Evolutionary conservation across 331 rosid species (phyloP).

Genomic region (Phaseolus coccineus): DNA sequence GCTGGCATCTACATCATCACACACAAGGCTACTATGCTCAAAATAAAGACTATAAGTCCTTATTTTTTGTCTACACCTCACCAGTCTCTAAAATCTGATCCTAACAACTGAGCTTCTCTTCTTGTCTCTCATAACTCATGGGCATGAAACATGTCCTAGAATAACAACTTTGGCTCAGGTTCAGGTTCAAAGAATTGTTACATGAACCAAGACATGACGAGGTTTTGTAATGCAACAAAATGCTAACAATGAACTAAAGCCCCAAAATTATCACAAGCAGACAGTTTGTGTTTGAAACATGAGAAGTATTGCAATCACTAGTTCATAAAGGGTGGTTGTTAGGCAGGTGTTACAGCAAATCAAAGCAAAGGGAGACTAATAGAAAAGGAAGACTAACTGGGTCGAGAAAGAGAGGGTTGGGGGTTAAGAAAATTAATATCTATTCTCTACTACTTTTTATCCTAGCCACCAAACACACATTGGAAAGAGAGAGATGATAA

Average conservation of each 20-base stretch:
- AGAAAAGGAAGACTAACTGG: neutral
- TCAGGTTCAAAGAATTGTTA: neutral
- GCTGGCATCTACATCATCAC: neutral
- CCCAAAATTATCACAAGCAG: neutral
- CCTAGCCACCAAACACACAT: neutral
- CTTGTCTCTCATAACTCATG: neutral
- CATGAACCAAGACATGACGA: neutral
- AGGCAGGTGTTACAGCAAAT: neutral
- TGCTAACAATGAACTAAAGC: neutral
- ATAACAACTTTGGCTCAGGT: neutral
- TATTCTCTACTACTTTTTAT: neutral
- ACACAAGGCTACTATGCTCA: neutral
- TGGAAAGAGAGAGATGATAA: too few relatives aligned
- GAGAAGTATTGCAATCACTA: neutral
- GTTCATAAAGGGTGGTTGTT: neutral
- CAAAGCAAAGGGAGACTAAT: neutral
- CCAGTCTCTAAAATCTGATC: neutral
- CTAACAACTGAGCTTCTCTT: neutral
- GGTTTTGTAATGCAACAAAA: neutral
- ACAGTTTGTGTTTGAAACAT: neutral
- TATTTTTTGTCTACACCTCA: neutral
- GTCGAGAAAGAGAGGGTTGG: neutral
- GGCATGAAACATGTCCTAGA: neutral
- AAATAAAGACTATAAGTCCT: slow-evolving; percentile 1
- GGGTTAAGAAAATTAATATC: neutral